Evolutionary conservation across 176 grass and related monocot species (phyloP), one percentile per base, ranked within the genome.

Genomic region (Oryza meyeriana): DNA sequence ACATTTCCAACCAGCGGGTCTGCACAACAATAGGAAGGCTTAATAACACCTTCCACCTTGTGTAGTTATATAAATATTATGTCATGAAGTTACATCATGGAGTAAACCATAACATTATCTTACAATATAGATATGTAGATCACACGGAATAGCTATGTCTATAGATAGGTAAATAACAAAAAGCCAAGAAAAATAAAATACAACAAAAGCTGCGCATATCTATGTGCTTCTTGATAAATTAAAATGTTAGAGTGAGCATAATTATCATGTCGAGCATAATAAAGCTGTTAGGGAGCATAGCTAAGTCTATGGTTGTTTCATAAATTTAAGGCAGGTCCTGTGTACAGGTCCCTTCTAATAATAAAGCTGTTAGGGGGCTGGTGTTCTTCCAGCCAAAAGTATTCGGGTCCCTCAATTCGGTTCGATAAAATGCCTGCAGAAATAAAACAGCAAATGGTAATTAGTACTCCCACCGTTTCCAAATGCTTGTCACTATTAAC

Each of bases 301-400:
- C n/a, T n/a, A 6, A 20, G 64, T 75, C 67, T 52, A 24, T 74
- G 68, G 42, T 45, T 45, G 40, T 44, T 22, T 85, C 65, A 89
- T 71, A 85, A 72, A 10, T 63, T 79, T 78, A 90, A 52, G 69
- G 75, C 42, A 36, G 89, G 91, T n/a, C 91, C 91, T 31, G 41
- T 90, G 78, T 93, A 93, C 22, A 81, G 61, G 52, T 87, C 91
- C 78, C 91, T 90, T 79, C 74, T 90, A 80, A 93, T 87, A 63
- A 90, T 68, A 77, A 93, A 93, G 78, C 66, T 90, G 35, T 93
- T 79, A n/a, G 58, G 79, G 32, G 88, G 91, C 75, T 88, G 91
- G 80, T 82, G 72, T 34, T 85, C 85, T 79, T 93, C 69, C 74
- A 93, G 47, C 91, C 88, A 93, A 39, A 81, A 74, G 27, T 88